Evolutionary conservation across 768 basidiomycete species (phyloP).

Genomic region (Auricularia sp.): DNA sequence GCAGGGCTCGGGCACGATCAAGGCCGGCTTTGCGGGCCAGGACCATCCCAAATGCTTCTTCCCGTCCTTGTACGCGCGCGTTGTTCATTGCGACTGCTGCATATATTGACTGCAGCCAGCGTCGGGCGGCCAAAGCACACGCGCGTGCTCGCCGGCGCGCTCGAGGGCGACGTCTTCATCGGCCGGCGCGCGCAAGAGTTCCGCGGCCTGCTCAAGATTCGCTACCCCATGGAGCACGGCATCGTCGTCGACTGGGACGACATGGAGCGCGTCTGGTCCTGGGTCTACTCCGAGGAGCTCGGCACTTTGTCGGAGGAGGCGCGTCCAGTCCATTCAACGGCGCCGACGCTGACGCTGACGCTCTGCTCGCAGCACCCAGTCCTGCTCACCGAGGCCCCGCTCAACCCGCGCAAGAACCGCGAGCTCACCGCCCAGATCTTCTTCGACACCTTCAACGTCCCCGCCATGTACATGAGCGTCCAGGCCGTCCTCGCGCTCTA

Average conservation of each 20-base stretch:
- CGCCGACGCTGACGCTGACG: neutral
- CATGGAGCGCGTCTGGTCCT: conserved; percentile 99
- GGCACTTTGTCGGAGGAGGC: conserved; percentile 97
- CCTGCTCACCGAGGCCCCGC: conserved; percentile 89
- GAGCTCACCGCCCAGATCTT: conserved; percentile 98
- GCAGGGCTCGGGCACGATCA: conserved; percentile 96
- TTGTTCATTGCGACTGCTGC: no score
- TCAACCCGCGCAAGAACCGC: conserved; percentile 93
- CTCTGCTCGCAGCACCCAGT: conserved; percentile 76
- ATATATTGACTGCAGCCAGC: no score
- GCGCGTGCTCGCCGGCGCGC: conserved; percentile 93
- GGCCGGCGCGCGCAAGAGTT: conserved; percentile 93
- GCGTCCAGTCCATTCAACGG: neutral
- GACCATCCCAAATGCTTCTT: conserved; percentile 99
- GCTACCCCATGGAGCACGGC: conserved; percentile 98
- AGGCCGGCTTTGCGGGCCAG: conserved; percentile 97
- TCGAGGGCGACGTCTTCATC: conserved; percentile 95
- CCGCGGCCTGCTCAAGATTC: conserved; percentile 90
- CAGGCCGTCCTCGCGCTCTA: conserved; percentile 98
- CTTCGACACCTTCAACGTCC: conserved; percentile 99
- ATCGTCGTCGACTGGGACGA: conserved; percentile 99
- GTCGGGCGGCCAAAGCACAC: conserved; percentile 97
- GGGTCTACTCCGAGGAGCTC: conserved; percentile 93
- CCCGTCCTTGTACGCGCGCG: conserved; percentile 77
- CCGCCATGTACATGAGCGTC: conserved; percentile 90